Conservation (phyloP, 306 rosid species). For the Rosa persica region DNA sequence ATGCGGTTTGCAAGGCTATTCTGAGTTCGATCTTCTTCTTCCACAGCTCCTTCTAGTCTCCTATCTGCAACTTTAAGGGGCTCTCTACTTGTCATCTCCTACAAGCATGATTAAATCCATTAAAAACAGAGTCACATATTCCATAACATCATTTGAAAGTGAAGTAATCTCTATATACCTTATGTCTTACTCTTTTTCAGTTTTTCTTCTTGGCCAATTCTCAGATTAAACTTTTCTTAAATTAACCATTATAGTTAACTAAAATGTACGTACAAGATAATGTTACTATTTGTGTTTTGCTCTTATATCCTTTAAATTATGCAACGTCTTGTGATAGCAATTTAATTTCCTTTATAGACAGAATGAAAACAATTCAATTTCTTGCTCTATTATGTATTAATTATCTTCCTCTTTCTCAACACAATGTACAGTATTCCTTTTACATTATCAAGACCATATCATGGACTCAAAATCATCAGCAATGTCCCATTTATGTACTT, state of each 20-base stretch:
- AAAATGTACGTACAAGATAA: too few species aligned
- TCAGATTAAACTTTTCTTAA: too few species aligned
- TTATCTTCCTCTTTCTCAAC: background rate
- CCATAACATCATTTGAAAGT: background rate
- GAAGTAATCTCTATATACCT: background rate
- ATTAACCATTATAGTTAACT: too few species aligned
- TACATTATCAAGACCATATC: background rate
- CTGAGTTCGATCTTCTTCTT: conserved; percentile 55
- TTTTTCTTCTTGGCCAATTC: too few species aligned
- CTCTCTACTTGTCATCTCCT: conserved; percentile 69
- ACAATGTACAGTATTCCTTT: background rate
- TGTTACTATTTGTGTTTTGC: too few species aligned
- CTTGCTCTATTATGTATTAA: background rate
- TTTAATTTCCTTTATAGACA: too few species aligned
- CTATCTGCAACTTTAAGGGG: conserved; percentile 65
- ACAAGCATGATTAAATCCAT: conserved; percentile 15
- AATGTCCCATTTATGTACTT: background rate
- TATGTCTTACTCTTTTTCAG: too few species aligned
- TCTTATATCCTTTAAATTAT: too few species aligned
- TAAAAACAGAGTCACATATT: background rate
- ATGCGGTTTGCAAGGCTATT: conserved; percentile 71
- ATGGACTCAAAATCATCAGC: background rate
- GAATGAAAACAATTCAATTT: background rate
- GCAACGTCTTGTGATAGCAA: too few species aligned
- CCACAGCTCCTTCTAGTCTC: conserved; percentile 72